Percentiles rank a stretch among this genome's conserved stretches.
Evolutionary conservation across 495 filamentous ascomycete genomes (phyloP).

Genomic region (Penicillium macrosclerotiorum): DNA sequence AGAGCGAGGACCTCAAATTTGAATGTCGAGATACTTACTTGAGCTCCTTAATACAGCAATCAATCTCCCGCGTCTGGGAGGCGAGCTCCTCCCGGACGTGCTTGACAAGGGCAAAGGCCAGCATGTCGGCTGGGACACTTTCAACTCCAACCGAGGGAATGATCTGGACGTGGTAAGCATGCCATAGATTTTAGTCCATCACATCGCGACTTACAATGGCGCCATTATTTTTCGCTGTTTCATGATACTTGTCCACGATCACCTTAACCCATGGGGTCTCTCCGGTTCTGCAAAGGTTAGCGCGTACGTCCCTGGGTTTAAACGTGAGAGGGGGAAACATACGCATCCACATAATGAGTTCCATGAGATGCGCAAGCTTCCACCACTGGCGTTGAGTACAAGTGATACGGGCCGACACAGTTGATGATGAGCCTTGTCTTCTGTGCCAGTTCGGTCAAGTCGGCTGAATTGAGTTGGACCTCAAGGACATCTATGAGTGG

Average conservation of each 20-base stretch:
- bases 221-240: conserved; percentile 67
- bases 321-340: conserved; percentile 15
- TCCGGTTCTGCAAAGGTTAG: conserved; percentile 57
- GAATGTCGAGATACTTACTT: conserved; percentile 41
- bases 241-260: conserved; percentile 80
- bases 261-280: conserved; percentile 77
- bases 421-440: conserved; percentile 79
- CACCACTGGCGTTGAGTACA: conserved; percentile 76
- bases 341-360: conserved; percentile 87
- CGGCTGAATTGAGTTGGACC: conserved; percentile 59
- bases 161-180: conserved; percentile 50
- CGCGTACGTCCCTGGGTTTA: not conserved
- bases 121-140: conserved; percentile 78
- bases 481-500: conserved; percentile 41
- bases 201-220: conserved; percentile 70
- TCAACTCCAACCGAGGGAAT: conserved; percentile 86
- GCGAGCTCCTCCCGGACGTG: conserved; percentile 59
- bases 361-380: conserved; percentile 85
- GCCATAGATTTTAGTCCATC: too few species aligned
- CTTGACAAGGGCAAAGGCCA: conserved; percentile 67
- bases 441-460: conserved; percentile 64
- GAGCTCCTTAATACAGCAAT: conserved; percentile 60
- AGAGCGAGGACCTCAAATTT: not conserved
- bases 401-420: conserved; percentile 79
- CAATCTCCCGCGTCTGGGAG: conserved; percentile 55